Percentiles rank a stretch among this genome's conserved stretches.
phyloP scores from a whole-genome alignment of 1,284 basidiomycete genomes.

The Cutaneotrichosporon mucoides region DNA sequence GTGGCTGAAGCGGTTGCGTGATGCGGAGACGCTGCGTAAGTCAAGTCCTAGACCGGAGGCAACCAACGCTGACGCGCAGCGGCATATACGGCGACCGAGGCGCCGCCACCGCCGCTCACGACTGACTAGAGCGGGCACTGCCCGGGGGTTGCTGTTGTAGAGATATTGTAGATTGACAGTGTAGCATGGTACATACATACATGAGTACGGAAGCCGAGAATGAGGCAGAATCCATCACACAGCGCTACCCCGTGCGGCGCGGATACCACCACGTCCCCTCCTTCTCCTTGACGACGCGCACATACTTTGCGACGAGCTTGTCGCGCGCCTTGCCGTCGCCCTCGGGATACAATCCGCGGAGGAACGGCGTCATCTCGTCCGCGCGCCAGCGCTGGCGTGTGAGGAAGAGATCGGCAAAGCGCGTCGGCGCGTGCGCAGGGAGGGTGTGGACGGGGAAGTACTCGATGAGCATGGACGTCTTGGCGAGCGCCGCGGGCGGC shows the following conservation, averaged over 20 bases:
- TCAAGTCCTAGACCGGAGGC: not conserved
- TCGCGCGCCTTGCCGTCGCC: constrained; percentile 71
- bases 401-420: constrained; percentile 79
- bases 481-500: constrained; percentile 19
- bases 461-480: constrained; percentile 46
- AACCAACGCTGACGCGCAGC: constrained; percentile 3
- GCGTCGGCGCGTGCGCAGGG: constrained; percentile 65
- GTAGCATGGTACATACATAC: not conserved
- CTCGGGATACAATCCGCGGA: constrained; percentile 71
- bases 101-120: not conserved
- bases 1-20: constrained; percentile 20
- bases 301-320: constrained; percentile 77
- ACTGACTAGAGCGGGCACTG: not conserved
- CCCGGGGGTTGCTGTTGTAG: not conserved
- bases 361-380: constrained; percentile 73
- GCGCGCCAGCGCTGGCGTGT: constrained; percentile 69
- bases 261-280: constrained; percentile 50
- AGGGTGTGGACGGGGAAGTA: constrained; percentile 73
- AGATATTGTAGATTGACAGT: not conserved
- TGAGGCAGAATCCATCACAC: too few species aligned
- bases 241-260: constrained; percentile 28
- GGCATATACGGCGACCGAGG: constrained; percentile 2
- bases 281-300: constrained; percentile 69
- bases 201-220: too few species aligned
- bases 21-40: constrained; percentile 40